Evolutionary conservation across 306 rosid genomes (phyloP), one percentile per base, ranked within the genome.

Genomic region (Chamaecrista fasciculata): DNA sequence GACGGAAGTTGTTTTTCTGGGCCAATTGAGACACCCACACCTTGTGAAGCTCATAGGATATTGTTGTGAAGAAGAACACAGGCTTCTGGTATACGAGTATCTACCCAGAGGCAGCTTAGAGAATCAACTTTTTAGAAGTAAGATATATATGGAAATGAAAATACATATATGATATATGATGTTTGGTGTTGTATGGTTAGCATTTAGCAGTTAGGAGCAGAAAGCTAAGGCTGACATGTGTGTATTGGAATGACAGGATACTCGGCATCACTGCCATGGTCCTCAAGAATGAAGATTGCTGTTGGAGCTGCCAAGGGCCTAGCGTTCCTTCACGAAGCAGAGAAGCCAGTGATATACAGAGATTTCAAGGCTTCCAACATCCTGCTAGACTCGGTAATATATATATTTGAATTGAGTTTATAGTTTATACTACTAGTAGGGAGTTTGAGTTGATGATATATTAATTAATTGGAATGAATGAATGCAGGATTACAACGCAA

Each of bases 91-190:
- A 0, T 93, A 93, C 67, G 97, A 93, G 36, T 90, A 90, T 43
- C 88, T 93, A 90, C 91, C 98, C 16, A 86, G 98, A 85, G 98
- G 98, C 11, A 93, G 98, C 76, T 86, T 93, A 58, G 98, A 93
- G 36, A 93, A 93, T 73, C 97, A 93, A 8, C 79, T 93, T 7
- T 93, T 93, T 46, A 84, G 98, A 88, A 90, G 98, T 93, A 83
- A 70, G 82, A 8, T 40, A 33, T 33, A 33, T 28, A 28, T 28
- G 4, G 33, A 28, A 2, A 28, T 28, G n/a, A n/a, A n/a, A n/a
- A n/a, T n/a, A n/a, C n/a, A n/a, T n/a, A n/a, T n/a, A n/a, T n/a
- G n/a, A n/a, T n/a, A n/a, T n/a, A n/a, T n/a, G n/a, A n/a, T n/a
- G n/a, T n/a, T n/a, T n/a, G n/a, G n/a, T n/a, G n/a, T n/a, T n/a